phyloP scores from a whole-genome alignment of 1,284 basidiomycete genomes.

The Sanguinoderma infundibulare region DNA sequence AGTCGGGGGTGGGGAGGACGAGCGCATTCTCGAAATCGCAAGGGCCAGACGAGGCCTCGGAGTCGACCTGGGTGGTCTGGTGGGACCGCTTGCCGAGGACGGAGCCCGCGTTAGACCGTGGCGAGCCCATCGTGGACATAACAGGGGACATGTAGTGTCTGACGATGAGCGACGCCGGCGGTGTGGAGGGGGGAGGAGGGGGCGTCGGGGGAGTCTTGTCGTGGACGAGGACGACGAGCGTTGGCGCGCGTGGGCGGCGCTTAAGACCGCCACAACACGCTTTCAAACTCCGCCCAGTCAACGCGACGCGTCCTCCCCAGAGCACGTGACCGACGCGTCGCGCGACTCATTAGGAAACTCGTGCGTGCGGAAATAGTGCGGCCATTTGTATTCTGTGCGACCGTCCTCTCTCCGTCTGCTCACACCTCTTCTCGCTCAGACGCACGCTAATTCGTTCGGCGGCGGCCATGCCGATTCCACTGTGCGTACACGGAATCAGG shows the following conservation, averaged over 20 bases:
- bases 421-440: conserved; percentile 2
- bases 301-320: conserved; percentile 33
- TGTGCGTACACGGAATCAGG: too few relatives aligned
- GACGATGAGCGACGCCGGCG: conserved; percentile 8
- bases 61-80: conserved; percentile 36
- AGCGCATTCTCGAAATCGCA: conserved; percentile 21
- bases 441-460: background rate
- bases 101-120: conserved; percentile 41
- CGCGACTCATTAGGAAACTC: conserved; percentile 6
- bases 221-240: conserved; percentile 17
- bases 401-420: background rate
- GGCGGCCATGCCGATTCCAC: too few relatives aligned
- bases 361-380: conserved; percentile 20
- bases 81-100: conserved; percentile 65
- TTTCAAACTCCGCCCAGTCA: conserved; percentile 38
- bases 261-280: conserved; percentile 34
- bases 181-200: conserved; percentile 16
- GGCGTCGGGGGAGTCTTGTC: conserved; percentile 14
- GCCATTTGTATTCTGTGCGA: conserved; percentile 9
- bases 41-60: conserved; percentile 11
- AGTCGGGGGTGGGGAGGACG: conserved; percentile 57
- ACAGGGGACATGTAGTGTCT: background rate
- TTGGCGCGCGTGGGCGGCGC: conserved; percentile 22
- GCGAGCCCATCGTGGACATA: conserved; percentile 26
- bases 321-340: conserved; percentile 36